Conservation (phyloP, 1,139 yeast genomes). For the Diutina mesorugosa region DNA sequence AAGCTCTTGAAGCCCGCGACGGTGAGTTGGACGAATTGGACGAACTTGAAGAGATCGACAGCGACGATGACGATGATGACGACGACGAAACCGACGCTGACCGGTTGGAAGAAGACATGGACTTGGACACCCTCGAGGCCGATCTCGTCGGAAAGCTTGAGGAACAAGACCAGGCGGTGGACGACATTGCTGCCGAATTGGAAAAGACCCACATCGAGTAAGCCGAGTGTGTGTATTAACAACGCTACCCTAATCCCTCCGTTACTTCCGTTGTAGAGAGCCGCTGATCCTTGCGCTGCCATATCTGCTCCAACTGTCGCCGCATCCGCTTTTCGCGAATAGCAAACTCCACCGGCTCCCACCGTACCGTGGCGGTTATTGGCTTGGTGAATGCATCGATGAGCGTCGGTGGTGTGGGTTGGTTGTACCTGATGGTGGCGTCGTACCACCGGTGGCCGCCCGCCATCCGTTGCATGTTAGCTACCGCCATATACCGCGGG, state of each 20-base stretch:
- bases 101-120: constrained; percentile 33
- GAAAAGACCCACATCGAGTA: constrained; percentile 34
- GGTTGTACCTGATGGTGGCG: constrained; percentile 33
- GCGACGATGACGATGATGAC: constrained; percentile 73
- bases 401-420: background rate
- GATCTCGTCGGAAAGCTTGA: constrained; percentile 28
- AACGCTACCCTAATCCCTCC: background rate
- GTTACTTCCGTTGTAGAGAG: background rate
- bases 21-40: constrained; percentile 88
- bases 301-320: background rate
- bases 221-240: background rate
- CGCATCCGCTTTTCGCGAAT: background rate
- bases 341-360: background rate
- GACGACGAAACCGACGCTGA: constrained; percentile 55
- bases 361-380: background rate
- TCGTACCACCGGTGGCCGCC: constrained; percentile 33
- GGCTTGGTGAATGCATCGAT: background rate
- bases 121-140: constrained; percentile 46
- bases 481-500: constrained; percentile 48
- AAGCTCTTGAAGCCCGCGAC: constrained; percentile 48
- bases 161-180: constrained; percentile 32
- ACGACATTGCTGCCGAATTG: constrained; percentile 46
- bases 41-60: constrained; percentile 82
- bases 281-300: background rate
- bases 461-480: constrained; percentile 28